Evolutionary conservation across 176 grass and related monocot genomes (phyloP), one percentile per base, ranked within the genome.

Genomic region (Musa beccarii): DNA sequence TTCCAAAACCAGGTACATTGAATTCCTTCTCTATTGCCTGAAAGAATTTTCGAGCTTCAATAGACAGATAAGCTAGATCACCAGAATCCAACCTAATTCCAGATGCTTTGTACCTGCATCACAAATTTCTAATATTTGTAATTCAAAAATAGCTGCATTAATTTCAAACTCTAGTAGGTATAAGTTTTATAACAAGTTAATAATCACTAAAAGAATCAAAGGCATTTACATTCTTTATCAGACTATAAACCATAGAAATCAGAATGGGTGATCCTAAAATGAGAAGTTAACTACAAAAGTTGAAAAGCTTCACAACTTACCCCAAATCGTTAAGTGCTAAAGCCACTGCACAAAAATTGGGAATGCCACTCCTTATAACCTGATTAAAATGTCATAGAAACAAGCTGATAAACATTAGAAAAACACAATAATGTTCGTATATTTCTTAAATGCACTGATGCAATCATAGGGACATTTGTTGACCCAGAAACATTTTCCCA

Each of bases 1-100:
- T 87, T 28, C 88, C 90, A 79, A 99, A 99, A 81, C 16, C 61
- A 49, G 84, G 55, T 49, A 94, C 57, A 75, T 79, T 80, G 50
- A 99, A 92, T 79, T 99, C 90, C 54, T 87, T 81, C 66, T 94
- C 95, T 78, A 99, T 78, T 53, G 61, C 66, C 51, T 11, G 53
- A 80, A 99, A 99, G 26, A 94, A 69, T 78, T 94, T 99, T 73
- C 95, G 88, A 76, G 84, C 81, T 87, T 92, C 84, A 68, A 86
- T 84, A 52, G 95, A 99, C 68, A 89, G 78, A 91, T 99, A 99
- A 19, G 90, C 90, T 68, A 99, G 84, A 89, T 99, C 90, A 85
- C 95, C 95, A 73, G 95, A 99, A 84, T 99, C 95, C 86, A 99
- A 83, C 75, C 95, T 99, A 78, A 99, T 94, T 77, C 95, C 95